These are phyloP conservation scores for Amanita molliuscula DNA, from an alignment of 768 basidiomycete species.

Conservation along the genomic window DNA sequence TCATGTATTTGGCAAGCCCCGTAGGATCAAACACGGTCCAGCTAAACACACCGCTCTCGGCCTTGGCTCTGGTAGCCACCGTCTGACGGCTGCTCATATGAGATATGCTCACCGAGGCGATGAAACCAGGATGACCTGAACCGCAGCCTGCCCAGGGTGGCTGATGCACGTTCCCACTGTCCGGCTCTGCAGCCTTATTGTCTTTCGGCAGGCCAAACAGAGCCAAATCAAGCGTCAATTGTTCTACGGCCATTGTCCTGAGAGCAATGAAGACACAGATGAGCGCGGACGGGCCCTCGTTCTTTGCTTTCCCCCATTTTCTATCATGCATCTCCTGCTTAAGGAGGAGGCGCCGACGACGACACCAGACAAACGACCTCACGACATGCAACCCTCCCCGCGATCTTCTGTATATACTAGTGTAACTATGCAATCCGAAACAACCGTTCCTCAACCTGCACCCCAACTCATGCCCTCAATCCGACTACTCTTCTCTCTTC, in stretches of 20 bases:
- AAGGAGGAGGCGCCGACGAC: not conserved
- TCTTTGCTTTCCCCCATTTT: not conserved
- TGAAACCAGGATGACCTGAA: too few species aligned
- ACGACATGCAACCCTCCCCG: slow-evolving; percentile 16
- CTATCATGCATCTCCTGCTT: not conserved
- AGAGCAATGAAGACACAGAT: not conserved
- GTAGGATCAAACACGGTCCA: too few species aligned
- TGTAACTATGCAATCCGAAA: slow-evolving; percentile 1
- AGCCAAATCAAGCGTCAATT: not conserved
- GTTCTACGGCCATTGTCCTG: not conserved
- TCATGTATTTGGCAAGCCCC: not conserved
- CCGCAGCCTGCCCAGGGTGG: not conserved
- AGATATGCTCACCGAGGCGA: too few species aligned
- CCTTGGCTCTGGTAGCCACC: too few species aligned
- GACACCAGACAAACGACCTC: slow-evolving; percentile 1
- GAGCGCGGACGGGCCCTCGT: not conserved
- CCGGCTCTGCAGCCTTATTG: not conserved
- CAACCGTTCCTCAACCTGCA: slow-evolving; percentile 7
- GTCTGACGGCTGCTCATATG: too few species aligned
- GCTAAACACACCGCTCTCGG: too few species aligned
- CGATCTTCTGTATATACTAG: slow-evolving; percentile 14
- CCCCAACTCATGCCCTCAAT: slow-evolving; percentile 14
- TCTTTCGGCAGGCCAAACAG: not conserved
- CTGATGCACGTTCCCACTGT: not conserved
- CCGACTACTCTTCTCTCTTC: slow-evolving; percentile 52